Conservation (phyloP, 139 green algal species). For the Pseudopediastrum boryanum region DNA sequence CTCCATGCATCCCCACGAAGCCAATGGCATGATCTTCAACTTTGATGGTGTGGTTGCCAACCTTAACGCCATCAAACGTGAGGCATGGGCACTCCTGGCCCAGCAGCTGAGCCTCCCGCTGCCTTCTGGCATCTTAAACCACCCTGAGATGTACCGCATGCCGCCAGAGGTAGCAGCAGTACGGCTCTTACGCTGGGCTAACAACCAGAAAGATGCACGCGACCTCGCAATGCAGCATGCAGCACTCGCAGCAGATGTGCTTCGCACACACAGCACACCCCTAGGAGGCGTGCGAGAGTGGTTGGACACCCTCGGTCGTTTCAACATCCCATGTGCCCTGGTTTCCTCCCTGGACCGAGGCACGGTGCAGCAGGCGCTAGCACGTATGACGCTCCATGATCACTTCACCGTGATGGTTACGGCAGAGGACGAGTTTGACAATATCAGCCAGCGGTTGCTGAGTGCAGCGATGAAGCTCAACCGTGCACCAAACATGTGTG, state of each 20-base stretch:
- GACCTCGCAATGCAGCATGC: slow-evolving; percentile 65
- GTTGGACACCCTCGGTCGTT: slow-evolving; percentile 65
- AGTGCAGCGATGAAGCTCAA: slow-evolving; percentile 83
- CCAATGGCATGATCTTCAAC: slow-evolving; percentile 79
- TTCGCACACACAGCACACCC: slow-evolving; percentile 39
- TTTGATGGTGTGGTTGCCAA: slow-evolving; percentile 58
- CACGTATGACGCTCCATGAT: slow-evolving; percentile 61
- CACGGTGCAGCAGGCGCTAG: slow-evolving; percentile 50
- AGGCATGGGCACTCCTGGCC: slow-evolving; percentile 73
- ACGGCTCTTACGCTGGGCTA: slow-evolving; percentile 76
- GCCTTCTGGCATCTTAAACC: slow-evolving; percentile 35
- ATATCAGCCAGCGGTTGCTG: slow-evolving; percentile 73
- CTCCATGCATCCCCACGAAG: slow-evolving; percentile 77
- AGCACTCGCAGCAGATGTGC: slow-evolving; percentile 42
- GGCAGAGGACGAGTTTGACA: slow-evolving; percentile 89
- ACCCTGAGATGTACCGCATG: slow-evolving; percentile 43
- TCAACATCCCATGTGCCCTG: slow-evolving; percentile 71
- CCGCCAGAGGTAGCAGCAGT: slow-evolving; percentile 57
- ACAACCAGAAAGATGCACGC: slow-evolving; percentile 53
- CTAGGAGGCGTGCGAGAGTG: slow-evolving; percentile 64
- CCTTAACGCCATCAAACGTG: slow-evolving; percentile 42
- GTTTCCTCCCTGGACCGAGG: slow-evolving; percentile 62
- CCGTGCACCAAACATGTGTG: slow-evolving; percentile 83
- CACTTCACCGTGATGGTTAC: slow-evolving; percentile 69
- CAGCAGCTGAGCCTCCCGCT: slow-evolving; percentile 47